Base-by-base conservation (phyloP, 805 yeast genomes). In the Pichia sporocuriosa region DNA sequence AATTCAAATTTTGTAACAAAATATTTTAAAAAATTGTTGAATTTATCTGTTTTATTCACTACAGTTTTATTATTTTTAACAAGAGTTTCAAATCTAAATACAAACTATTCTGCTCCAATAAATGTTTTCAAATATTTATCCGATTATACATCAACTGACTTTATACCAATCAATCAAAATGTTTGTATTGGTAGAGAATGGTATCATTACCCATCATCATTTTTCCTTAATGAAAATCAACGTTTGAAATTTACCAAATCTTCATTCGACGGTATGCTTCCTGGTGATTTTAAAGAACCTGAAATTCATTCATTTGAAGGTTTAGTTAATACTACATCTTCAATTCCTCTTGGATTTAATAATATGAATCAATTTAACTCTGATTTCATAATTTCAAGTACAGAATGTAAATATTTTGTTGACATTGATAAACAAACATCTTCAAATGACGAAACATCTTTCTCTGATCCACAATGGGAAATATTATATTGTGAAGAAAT, bases 141-240 rank as follows among this genome's bases (percentile, higher is more conserved):
- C 72, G 39, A 22, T 43, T 47, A 2, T 42, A 56, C 47, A 16
- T n/a, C 22, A 26, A 15, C 26, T n/a, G 32, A 37, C 4, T 17
- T 51, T 2, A 46, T 50, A 1, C 43, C 54, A 6, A 51, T 54
- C 4, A 37, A 47, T 12, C 65, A 63, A 28, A 81, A 77, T 49
- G 81, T 90, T 0, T 90, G 97, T 61, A 70, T 84, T n/a, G 97
- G 96, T 2, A 73, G 95, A 44, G 97, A 90, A 63, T 89, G 97
- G 97, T 87, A 86, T 55, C 84, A 90, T 56, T 89, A 68, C 61
- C 96, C 97, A 9, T 79, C 84, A 1, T 88, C 96, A 0, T 84
- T 88, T 57, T 86, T 89, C 56, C 64, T 90, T 20, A 80, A 84
- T 4, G 71, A 74, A 4, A 66, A 75, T 43, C 70, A 70, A 52